Evolutionary conservation across 140 eudicot species (phyloP).

Genomic region (Cichorium intybus): DNA sequence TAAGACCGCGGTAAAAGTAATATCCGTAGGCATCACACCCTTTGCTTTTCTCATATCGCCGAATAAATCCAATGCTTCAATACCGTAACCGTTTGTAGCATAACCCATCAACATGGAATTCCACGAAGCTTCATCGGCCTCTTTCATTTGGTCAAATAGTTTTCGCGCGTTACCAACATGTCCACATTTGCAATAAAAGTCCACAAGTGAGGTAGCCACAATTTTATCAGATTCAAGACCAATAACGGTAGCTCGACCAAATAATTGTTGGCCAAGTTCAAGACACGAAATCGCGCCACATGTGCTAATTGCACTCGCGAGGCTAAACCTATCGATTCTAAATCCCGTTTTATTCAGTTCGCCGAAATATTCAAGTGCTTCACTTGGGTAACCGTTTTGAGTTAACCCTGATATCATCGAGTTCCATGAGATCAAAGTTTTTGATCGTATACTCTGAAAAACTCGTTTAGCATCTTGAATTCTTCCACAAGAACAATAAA

Average conservation of each 20-base stretch:
- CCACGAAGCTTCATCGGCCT: slow-evolving; percentile 72
- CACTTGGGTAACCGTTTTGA: slow-evolving; percentile 72
- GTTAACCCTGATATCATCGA: slow-evolving; percentile 79
- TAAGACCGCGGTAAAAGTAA: slow-evolving; percentile 73
- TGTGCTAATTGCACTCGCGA: slow-evolving; percentile 73
- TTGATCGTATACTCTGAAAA: slow-evolving; percentile 47
- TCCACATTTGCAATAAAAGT: slow-evolving; percentile 87
- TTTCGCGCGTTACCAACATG: slow-evolving; percentile 47
- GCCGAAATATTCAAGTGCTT: slow-evolving; percentile 56
- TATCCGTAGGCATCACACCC: slow-evolving; percentile 50
- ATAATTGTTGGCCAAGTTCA: slow-evolving; percentile 82
- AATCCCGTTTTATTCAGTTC: slow-evolving; percentile 49
- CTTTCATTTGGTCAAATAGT: slow-evolving; percentile 53
- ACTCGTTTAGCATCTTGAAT: slow-evolving; percentile 61
- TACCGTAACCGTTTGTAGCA: slow-evolving; percentile 82
- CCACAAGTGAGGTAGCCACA: slow-evolving; percentile 63
- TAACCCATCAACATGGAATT: slow-evolving; percentile 92
- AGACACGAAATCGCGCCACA: slow-evolving; percentile 71
- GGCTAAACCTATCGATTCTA: slow-evolving; percentile 51
- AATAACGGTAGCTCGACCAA: slow-evolving; percentile 51
- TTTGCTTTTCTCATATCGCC: slow-evolving; percentile 39
- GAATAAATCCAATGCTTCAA: slow-evolving; percentile 64
- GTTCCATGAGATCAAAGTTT: slow-evolving; percentile 89
- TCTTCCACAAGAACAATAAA: slow-evolving; percentile 60
- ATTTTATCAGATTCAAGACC: slow-evolving; percentile 70